Conservation (phyloP, 352 stramenopile genomes). For the Globisporangium camurandrum region DNA sequence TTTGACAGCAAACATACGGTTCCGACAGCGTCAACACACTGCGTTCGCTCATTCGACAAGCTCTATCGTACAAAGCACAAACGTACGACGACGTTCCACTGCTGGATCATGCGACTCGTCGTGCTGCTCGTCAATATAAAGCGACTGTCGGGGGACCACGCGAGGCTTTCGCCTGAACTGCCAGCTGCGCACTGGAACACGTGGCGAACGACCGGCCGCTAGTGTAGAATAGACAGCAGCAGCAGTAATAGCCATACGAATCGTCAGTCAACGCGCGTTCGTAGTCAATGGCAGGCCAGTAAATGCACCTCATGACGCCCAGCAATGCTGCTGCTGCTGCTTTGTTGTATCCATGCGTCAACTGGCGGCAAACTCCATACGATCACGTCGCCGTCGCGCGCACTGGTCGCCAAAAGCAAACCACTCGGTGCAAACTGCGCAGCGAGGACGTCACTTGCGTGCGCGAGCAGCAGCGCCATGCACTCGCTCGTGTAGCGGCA, state of each 20-base stretch:
- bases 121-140: slow-evolving; percentile 49
- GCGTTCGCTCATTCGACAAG: no score
- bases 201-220: slow-evolving; percentile 25
- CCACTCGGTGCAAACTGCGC: slow-evolving; percentile 79
- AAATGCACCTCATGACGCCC: no score
- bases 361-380: slow-evolving; percentile 47
- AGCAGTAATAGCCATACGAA: no score
- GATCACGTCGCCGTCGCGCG: slow-evolving; percentile 69
- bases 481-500: slow-evolving; percentile 28
- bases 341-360: slow-evolving; percentile 1
- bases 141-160: slow-evolving; percentile 59
- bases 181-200: slow-evolving; percentile 39
- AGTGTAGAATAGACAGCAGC: no score
- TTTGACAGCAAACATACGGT: not conserved
- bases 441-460: slow-evolving; percentile 55
- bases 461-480: slow-evolving; percentile 30
- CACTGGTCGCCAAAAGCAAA: slow-evolving; percentile 64
- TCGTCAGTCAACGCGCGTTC: no score
- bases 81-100: slow-evolving; percentile 51
- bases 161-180: slow-evolving; percentile 41
- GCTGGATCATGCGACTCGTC: slow-evolving; percentile 46
- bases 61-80: not conserved
- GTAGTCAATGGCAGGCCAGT: no score
- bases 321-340: no score
- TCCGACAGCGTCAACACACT: not conserved